Evolutionary conservation across 805 yeast species (phyloP).

Genomic region (Sporopachydermia quercuum): DNA sequence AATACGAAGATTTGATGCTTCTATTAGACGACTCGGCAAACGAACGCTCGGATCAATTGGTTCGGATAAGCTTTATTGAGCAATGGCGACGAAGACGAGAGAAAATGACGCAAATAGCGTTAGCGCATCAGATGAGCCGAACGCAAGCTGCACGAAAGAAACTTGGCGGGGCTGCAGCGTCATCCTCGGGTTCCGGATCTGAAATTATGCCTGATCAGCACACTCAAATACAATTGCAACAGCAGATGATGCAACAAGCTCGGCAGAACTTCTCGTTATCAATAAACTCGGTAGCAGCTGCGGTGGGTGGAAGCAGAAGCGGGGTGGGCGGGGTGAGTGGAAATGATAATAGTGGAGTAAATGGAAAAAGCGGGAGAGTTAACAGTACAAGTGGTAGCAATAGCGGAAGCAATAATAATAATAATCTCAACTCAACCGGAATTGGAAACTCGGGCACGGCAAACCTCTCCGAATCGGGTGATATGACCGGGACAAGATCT

Average conservation of each 20-base stretch:
- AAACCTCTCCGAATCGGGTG: background rate
- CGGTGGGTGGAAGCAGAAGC: no score
- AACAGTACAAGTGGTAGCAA: background rate
- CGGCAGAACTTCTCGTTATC: background rate
- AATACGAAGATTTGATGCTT: constrained; percentile 84
- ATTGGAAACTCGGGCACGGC: background rate
- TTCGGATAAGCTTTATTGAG: constrained; percentile 78
- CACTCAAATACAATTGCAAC: background rate
- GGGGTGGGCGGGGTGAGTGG: no score
- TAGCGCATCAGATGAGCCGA: constrained; percentile 1
- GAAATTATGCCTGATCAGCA: background rate
- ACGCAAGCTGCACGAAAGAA: constrained; percentile 1
- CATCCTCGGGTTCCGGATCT: background rate
- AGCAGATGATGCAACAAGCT: constrained; percentile 1
- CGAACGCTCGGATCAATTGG: constrained; percentile 45
- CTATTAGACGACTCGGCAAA: constrained; percentile 38
- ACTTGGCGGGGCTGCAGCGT: background rate
- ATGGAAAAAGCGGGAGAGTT: background rate
- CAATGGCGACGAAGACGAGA: constrained; percentile 63
- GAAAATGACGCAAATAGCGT: constrained; percentile 24
- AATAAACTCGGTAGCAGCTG: background rate
- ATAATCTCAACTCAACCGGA: no score
- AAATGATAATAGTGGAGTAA: no score
- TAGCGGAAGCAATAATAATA: no score
- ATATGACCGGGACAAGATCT: background rate